phyloP scores from a whole-genome alignment of 768 basidiomycete genomes.

The Boletus eberwhitei region DNA sequence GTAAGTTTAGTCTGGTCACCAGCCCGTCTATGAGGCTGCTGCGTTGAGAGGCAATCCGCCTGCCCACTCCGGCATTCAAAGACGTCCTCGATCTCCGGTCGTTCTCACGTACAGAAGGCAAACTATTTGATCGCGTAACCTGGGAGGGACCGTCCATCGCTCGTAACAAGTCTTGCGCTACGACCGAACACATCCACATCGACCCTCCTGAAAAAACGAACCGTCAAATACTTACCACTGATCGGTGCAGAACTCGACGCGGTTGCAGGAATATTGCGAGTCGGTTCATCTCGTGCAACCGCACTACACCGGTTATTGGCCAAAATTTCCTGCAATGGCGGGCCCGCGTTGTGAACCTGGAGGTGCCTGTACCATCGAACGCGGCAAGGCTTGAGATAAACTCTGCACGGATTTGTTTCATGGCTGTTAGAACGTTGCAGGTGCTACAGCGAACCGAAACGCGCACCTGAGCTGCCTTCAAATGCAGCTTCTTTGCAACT shows the following conservation, averaged over 20 bases:
- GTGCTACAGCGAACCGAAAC: neutral
- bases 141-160: neutral
- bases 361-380: neutral
- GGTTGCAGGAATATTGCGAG: too few species aligned
- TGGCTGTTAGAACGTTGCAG: too few species aligned
- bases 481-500: too few species aligned
- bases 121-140: too few species aligned
- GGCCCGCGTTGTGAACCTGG: neutral
- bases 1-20: too few species aligned
- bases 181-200: neutral
- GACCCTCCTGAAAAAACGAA: neutral
- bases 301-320: neutral
- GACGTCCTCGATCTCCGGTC: neutral
- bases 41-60: too few species aligned
- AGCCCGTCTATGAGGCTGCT: too few species aligned
- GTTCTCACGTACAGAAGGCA: neutral
- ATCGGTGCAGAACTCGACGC: too few species aligned
- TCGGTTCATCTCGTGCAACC: neutral
- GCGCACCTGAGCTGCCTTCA: neutral
- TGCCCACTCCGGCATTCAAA: neutral
- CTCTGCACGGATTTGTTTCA: neutral
- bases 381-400: neutral
- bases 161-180: neutral
- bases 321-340: neutral
- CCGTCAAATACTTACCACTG: neutral